phyloP scores from a whole-genome alignment of 257 asterid genomes.

The Solanum sitiens region DNA sequence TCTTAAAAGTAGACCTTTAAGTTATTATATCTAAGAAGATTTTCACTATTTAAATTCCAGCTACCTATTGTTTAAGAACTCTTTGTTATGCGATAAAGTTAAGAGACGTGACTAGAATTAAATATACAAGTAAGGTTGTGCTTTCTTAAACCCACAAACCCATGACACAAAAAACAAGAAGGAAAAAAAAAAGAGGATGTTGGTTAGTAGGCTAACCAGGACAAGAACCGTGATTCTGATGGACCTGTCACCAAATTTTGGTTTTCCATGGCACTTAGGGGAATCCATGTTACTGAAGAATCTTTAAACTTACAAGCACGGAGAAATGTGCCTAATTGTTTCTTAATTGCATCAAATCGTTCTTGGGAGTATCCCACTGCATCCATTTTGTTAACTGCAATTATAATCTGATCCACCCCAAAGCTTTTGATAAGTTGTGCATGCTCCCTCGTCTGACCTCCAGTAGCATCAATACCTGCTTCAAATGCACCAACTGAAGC shows the following conservation, averaged over 20 bases:
- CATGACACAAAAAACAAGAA: neutral
- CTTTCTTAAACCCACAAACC: neutral
- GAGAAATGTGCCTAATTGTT: conserved; percentile 68
- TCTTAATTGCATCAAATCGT: conserved; percentile 66
- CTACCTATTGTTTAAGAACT: neutral
- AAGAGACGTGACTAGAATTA: neutral
- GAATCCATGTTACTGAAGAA: conserved; percentile 71
- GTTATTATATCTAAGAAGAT: neutral
- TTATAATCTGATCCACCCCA: conserved; percentile 85
- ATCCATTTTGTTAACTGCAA: conserved; percentile 94
- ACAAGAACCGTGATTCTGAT: conserved; percentile 39
- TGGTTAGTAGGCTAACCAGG: conserved; percentile 54
- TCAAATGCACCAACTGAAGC: conserved; percentile 92
- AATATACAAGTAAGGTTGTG: neutral
- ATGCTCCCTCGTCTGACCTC: conserved; percentile 97
- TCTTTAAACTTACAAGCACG: conserved; percentile 79
- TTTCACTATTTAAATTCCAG: neutral
- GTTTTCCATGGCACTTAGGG: conserved; percentile 87
- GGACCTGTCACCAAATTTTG: conserved; percentile 67
- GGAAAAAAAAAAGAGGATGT: neutral
- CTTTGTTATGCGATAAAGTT: neutral
- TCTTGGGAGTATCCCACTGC: conserved; percentile 71
- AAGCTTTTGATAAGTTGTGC: conserved; percentile 87
- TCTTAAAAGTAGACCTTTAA: neutral
- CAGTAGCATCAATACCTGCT: conserved; percentile 70